Conservation (phyloP, 306 rosid species). For the Cajanus cajan region DNA sequence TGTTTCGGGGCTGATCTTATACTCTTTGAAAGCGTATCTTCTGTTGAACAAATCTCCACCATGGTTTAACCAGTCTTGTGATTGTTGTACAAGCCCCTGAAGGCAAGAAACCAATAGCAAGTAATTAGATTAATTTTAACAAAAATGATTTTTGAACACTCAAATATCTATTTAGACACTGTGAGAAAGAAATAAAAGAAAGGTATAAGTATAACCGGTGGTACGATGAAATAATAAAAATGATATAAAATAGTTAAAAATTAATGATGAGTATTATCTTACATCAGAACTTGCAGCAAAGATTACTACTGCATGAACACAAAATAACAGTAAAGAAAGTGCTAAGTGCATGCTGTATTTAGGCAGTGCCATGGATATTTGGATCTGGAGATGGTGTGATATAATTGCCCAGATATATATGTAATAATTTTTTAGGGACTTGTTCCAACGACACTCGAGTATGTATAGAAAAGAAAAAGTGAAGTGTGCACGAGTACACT, state of each 20-base stretch:
- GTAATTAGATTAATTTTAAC: background rate
- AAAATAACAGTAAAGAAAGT: background rate
- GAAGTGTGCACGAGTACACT: background rate
- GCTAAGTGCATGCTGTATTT: background rate
- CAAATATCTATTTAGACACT: too few species aligned
- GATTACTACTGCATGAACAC: background rate
- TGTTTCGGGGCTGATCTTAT: constrained; percentile 47
- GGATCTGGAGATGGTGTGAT: background rate
- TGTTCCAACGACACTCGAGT: background rate
- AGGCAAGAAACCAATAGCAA: background rate
- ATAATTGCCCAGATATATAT: background rate
- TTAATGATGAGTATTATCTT: background rate
- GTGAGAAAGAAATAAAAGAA: too few species aligned
- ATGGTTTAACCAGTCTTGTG: constrained; percentile 55
- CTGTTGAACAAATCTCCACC: constrained; percentile 62
- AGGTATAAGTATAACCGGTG: too few species aligned
- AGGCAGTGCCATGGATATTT: background rate
- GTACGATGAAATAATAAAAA: too few species aligned
- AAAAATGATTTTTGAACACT: too few species aligned
- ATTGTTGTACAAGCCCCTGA: constrained; percentile 6
- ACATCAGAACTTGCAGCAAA: background rate
- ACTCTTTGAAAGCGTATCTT: constrained; percentile 55
- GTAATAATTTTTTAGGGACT: background rate
- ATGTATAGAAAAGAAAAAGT: background rate
- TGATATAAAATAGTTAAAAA: too few species aligned